Conservation (phyloP, 2,329 filamentous ascomycete species). For the Diplodia mutila region DNA sequence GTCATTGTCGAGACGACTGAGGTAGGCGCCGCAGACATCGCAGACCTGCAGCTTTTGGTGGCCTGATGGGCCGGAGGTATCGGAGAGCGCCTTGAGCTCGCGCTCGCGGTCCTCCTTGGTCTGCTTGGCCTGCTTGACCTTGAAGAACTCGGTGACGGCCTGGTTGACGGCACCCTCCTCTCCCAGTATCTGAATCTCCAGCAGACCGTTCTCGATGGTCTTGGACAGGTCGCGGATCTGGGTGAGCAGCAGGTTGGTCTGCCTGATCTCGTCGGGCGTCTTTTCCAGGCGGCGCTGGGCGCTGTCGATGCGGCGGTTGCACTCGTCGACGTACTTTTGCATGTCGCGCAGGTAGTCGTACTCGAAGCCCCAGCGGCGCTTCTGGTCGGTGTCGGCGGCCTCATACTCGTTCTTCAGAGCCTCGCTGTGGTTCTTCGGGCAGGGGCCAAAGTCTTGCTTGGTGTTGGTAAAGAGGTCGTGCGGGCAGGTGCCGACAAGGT, state of each 20-base stretch:
- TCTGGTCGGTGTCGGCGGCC: conserved; percentile 69
- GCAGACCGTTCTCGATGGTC: conserved; percentile 78
- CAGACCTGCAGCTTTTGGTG: conserved; percentile 99
- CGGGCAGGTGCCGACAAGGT: conserved; percentile 89
- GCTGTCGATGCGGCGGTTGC: conserved; percentile 88
- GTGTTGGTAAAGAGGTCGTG: conserved; percentile 99
- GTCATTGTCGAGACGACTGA: conserved; percentile 91
- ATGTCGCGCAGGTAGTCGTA: conserved; percentile 97
- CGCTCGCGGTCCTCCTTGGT: conserved; percentile 82
- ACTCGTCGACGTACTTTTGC: conserved; percentile 95
- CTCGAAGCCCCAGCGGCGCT: conserved; percentile 83
- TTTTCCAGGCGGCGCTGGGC: conserved; percentile 92
- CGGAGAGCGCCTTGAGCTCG: conserved; percentile 86
- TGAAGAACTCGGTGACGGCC: conserved; percentile 86
- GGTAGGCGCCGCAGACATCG: conserved; percentile 95
- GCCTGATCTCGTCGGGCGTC: conserved; percentile 94
- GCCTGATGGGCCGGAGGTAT: conserved; percentile 88
- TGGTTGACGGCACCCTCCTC: conserved; percentile 79
- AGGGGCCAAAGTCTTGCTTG: conserved; percentile 92
- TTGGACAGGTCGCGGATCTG: conserved; percentile 78
- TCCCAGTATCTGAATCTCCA: conserved; percentile 84
- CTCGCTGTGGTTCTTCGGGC: conserved; percentile 86
- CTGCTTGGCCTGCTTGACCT: conserved; percentile 77
- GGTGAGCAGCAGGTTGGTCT: conserved; percentile 89
- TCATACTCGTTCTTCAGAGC: conserved; percentile 89